phyloP scores from a whole-genome alignment of 2,329 filamentous ascomycete genomes.

The Sporothrix phasma region DNA sequence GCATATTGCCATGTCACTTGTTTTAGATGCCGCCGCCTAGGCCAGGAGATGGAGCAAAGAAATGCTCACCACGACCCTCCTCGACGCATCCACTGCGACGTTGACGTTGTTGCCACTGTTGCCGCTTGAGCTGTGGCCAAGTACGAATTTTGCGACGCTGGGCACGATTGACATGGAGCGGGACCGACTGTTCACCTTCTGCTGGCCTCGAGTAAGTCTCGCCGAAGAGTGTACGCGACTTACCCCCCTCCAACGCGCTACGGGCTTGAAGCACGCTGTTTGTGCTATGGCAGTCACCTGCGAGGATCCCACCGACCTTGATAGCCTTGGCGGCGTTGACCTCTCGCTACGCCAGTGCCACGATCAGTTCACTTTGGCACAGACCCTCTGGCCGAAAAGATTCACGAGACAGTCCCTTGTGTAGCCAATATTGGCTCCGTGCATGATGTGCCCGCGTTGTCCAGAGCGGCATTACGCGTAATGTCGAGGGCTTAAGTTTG shows the following conservation, averaged over 20 bases:
- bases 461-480: constrained; percentile 21
- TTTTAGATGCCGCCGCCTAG: constrained; percentile 17
- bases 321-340: constrained; percentile 27
- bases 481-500: constrained; percentile 6
- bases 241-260: constrained; percentile 39
- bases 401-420: constrained; percentile 29
- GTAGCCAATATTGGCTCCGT: constrained; percentile 35
- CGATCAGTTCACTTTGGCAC: constrained; percentile 39
- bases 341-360: constrained; percentile 32
- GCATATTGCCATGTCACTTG: constrained; percentile 19
- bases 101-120: constrained; percentile 20
- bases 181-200: constrained; percentile 21
- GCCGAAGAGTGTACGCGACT: constrained; percentile 27
- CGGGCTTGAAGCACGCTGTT: constrained; percentile 41
- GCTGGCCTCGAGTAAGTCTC: constrained; percentile 21
- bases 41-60: constrained; percentile 9
- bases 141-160: constrained; percentile 11
- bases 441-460: constrained; percentile 32
- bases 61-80: constrained; percentile 13
- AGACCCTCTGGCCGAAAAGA: constrained; percentile 37
- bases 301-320: constrained; percentile 30
- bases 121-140: constrained; percentile 21
- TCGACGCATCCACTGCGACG: constrained; percentile 22
- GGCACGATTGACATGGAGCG: constrained; percentile 6
- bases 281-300: constrained; percentile 43